Evolutionary conservation across 1,284 basidiomycete species (phyloP).

Genomic region (Pseudozyma flocculosa): DNA sequence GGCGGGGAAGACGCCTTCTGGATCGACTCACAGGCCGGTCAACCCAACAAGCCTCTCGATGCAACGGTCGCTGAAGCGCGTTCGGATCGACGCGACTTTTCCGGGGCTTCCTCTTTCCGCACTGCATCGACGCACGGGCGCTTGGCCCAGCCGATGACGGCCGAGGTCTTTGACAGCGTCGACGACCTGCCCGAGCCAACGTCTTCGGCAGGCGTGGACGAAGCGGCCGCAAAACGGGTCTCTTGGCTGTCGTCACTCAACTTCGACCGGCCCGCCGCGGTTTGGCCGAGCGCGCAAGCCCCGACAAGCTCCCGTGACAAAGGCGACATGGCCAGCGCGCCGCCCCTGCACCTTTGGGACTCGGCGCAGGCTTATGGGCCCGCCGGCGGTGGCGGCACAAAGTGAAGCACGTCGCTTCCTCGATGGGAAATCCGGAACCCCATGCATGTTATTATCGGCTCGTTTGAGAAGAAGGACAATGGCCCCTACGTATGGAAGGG

Average conservation of each 20-base stretch:
- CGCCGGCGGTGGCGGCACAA: no score
- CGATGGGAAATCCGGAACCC: no score
- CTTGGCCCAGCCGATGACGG: slow-evolving; percentile 36
- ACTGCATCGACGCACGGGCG: not conserved
- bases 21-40: not conserved
- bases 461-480: no score
- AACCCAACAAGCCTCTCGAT: not conserved
- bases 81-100: not conserved
- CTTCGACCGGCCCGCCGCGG: not conserved
- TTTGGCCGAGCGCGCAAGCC: no score
- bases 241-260: not conserved
- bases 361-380: not conserved
- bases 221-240: not conserved
- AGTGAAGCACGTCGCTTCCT: no score
- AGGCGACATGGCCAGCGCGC: no score
- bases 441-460: no score
- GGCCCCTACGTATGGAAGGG: no score
- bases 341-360: not conserved
- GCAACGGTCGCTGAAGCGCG: not conserved
- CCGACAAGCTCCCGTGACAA: no score
- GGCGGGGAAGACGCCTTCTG: not conserved
- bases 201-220: not conserved
- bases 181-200: not conserved
- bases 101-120: not conserved
- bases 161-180: slow-evolving; percentile 19